phyloP scores from a whole-genome alignment of 495 filamentous ascomycete genomes.

The Aspergillus conjunctus region DNA sequence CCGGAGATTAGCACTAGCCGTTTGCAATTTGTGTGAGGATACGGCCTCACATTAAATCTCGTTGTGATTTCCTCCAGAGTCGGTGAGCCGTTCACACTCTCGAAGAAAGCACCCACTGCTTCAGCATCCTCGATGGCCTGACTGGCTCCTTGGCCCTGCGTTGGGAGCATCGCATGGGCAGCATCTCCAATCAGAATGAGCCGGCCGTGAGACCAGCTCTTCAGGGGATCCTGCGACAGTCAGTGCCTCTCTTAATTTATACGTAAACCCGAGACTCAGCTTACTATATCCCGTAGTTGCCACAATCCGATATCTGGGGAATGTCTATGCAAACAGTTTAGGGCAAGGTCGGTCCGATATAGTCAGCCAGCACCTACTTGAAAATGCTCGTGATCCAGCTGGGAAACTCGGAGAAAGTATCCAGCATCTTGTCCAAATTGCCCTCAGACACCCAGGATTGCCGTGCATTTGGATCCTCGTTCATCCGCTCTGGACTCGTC shows the following conservation, averaged over 20 bases:
- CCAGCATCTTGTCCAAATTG: slow-evolving; percentile 36
- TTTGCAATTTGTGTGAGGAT: no score
- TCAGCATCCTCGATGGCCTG: slow-evolving; percentile 45
- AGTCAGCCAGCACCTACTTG: slow-evolving; percentile 17
- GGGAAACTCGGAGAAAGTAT: slow-evolving; percentile 42
- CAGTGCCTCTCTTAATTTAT: background rate
- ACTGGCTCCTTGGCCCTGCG: slow-evolving; percentile 45
- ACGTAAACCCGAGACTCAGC: no score
- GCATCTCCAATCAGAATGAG: slow-evolving; percentile 49
- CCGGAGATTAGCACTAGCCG: background rate
- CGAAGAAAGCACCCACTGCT: slow-evolving; percentile 34
- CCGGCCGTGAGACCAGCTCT: slow-evolving; percentile 38
- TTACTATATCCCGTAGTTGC: slow-evolving; percentile 43
- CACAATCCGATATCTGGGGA: slow-evolving; percentile 29
- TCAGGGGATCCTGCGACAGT: slow-evolving; percentile 31
- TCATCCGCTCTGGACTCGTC: slow-evolving; percentile 28
- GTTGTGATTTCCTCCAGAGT: background rate
- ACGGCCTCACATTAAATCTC: background rate
- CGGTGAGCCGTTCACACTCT: slow-evolving; percentile 10
- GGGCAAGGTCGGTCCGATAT: background rate
- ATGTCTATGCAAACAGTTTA: background rate
- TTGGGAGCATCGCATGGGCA: slow-evolving; percentile 47
- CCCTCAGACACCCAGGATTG: slow-evolving; percentile 31
- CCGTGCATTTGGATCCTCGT: slow-evolving; percentile 26
- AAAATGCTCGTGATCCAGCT: slow-evolving; percentile 32